These are phyloP conservation scores for Kandelia obovata DNA, from an alignment of 345 rosid species.

Conservation along the genomic window DNA sequence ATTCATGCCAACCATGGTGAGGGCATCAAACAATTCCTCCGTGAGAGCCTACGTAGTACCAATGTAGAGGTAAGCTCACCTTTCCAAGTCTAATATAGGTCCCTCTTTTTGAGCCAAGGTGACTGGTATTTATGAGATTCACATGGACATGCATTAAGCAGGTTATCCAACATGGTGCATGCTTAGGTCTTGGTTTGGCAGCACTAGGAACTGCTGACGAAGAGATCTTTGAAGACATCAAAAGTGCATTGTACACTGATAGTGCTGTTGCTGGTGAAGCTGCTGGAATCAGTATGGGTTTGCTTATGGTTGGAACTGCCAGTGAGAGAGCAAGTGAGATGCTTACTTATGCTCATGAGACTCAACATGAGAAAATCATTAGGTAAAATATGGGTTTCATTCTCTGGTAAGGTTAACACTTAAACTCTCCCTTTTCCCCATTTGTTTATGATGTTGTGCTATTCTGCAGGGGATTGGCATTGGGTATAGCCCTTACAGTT, in stretches of 20 bases:
- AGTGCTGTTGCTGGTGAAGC: slow-evolving; percentile 99
- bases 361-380: slow-evolving; percentile 97
- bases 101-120: neutral
- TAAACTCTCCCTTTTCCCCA: neutral
- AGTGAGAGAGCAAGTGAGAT: slow-evolving; percentile 96
- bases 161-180: slow-evolving; percentile 99
- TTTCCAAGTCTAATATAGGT: neutral
- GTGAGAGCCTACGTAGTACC: slow-evolving; percentile 84
- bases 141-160: slow-evolving; percentile 29
- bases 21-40: slow-evolving; percentile 94
- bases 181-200: slow-evolving; percentile 98
- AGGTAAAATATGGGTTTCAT: slow-evolving; percentile 45
- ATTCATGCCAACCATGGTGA: slow-evolving; percentile 99
- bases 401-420: neutral
- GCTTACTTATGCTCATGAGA: slow-evolving; percentile 98
- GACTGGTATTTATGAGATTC: neutral
- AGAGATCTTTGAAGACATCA: slow-evolving; percentile 86
- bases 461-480: slow-evolving; percentile 71
- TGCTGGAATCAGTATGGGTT: slow-evolving; percentile 98
- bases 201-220: slow-evolving; percentile 98
- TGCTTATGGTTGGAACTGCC: slow-evolving; percentile 98
- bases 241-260: slow-evolving; percentile 80
- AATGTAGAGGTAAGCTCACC: slow-evolving; percentile 70
- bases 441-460: neutral
- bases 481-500: slow-evolving; percentile 96